Evolutionary conservation across 371 early-diverging fungal genomes (phyloP), one percentile per base, ranked within the genome.

Genomic region (Mucor circinelloides): DNA sequence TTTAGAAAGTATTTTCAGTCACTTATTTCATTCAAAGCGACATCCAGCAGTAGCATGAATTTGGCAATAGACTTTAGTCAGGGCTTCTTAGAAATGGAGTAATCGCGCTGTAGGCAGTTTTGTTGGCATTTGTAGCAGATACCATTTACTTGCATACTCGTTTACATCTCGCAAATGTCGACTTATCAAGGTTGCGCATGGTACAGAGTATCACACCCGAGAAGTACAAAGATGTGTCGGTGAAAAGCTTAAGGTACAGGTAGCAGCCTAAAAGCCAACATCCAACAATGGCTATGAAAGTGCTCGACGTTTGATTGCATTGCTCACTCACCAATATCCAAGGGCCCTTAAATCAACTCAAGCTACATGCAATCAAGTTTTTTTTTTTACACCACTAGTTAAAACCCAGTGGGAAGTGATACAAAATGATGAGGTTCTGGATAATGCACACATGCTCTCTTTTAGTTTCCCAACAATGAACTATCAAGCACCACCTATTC

Each of bases 401-500:
- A 15, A 27, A 52, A 52, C 52, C 15, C 52, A 19, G 52, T 25
- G 12, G 46, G 9, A 46, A 46, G 46, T 46, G n/a, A 21, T 21
- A 46, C 46, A 46, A 46, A 40, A 40, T 48, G 48, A 48, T 48
- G 21, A 48, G 48, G 23, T 27, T 52, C 23, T 52, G 52, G 27
- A 52, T 52, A 52, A 52, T 52, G 52, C 52, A 52, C 52, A 52
- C 27, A 52, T 52, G 52, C 27, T 27, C 13, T 25, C 52, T 10
- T 52, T 52, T 52, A 25, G 23, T 27, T 52, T 13, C 52, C 27
- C 52, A 52, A 52, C 56, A 19, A 56, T 48, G 63, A 54, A 54
- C 17, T 54, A 63, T 38, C 54, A 63, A 38, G n/a, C 21, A 34
- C 44, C 71, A 13, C 62, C 54, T 25, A 27, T 67, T 10, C 67